Evolutionary conservation across 176 grass and related monocot species (phyloP).

Genomic region (Lolium perenne): DNA sequence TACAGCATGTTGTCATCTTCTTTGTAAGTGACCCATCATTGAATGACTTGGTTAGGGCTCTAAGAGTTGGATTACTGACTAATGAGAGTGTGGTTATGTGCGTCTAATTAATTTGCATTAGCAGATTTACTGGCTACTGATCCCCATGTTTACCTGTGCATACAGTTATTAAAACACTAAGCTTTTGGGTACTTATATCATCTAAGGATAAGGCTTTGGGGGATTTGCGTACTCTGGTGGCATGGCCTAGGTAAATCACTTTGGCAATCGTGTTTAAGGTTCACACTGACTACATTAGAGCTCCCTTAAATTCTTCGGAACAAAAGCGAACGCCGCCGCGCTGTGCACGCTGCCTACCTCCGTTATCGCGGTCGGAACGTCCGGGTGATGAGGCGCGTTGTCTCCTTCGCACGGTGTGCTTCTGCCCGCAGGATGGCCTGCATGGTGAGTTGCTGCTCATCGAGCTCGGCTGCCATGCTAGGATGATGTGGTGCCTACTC

Average conservation of each 20-base stretch:
- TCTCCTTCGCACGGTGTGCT: too few relatives aligned
- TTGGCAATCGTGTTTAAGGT: not conserved
- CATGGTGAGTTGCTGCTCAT: too few relatives aligned
- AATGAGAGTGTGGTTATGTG: not conserved
- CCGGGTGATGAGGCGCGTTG: too few relatives aligned
- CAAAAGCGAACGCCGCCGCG: too few relatives aligned
- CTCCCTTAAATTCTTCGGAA: too few relatives aligned
- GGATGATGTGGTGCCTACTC: too few relatives aligned
- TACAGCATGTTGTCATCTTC: not conserved
- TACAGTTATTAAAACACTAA: not conserved
- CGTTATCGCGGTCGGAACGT: too few relatives aligned
- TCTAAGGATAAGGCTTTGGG: not conserved
- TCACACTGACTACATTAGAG: not conserved
- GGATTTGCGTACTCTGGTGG: not conserved
- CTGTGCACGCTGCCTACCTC: too few relatives aligned
- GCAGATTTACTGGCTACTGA: not conserved
- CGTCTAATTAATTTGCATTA: not conserved
- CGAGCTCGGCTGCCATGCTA: too few relatives aligned
- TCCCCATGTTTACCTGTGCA: not conserved
- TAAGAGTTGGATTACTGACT: not conserved
- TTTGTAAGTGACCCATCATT: not conserved
- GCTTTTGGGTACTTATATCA: not conserved
- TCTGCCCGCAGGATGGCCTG: too few relatives aligned
- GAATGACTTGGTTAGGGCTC: not conserved
- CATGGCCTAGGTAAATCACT: not conserved